Evolutionary conservation across 352 stramenopile species (phyloP).

Genomic region (Phytophthora pini): DNA sequence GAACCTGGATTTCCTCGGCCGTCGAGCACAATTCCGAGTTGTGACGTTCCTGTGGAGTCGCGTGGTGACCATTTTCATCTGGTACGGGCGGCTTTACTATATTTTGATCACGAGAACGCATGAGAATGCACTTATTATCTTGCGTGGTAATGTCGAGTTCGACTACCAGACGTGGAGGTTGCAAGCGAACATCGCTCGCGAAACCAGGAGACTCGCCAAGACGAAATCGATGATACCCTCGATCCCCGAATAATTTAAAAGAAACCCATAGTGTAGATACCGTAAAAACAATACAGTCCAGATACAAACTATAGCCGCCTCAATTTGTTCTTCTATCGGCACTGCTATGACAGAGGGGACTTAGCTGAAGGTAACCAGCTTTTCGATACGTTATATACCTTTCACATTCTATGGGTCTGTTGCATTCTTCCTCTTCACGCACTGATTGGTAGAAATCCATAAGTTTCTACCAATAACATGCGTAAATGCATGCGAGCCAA

Average conservation of each 20-base stretch:
- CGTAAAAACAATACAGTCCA: too few species aligned
- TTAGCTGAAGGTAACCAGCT: too few species aligned
- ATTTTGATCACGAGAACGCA: constrained; percentile 30
- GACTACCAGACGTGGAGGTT: constrained; percentile 31
- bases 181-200: constrained; percentile 18
- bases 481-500: too few species aligned
- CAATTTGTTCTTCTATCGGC: too few species aligned
- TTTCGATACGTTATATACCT: too few species aligned
- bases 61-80: constrained; percentile 34
- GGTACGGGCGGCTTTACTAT: constrained; percentile 32
- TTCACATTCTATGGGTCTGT: too few species aligned
- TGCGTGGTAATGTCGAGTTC: constrained; percentile 36
- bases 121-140: constrained; percentile 31
- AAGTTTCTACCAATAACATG: too few species aligned
- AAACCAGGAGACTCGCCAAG: constrained; percentile 2
- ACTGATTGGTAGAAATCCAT: too few species aligned
- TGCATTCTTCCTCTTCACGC: too few species aligned
- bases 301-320: too few species aligned
- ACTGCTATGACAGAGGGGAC: too few species aligned
- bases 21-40: constrained; percentile 27
- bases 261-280: too few species aligned
- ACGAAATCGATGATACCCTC: background rate
- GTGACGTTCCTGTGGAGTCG: constrained; percentile 38
- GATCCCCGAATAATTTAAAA: constrained; percentile 12
- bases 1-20: constrained; percentile 27